Evolutionary conservation across 805 yeast species (phyloP).

Genomic region (Zygosaccharomyces bailii): DNA sequence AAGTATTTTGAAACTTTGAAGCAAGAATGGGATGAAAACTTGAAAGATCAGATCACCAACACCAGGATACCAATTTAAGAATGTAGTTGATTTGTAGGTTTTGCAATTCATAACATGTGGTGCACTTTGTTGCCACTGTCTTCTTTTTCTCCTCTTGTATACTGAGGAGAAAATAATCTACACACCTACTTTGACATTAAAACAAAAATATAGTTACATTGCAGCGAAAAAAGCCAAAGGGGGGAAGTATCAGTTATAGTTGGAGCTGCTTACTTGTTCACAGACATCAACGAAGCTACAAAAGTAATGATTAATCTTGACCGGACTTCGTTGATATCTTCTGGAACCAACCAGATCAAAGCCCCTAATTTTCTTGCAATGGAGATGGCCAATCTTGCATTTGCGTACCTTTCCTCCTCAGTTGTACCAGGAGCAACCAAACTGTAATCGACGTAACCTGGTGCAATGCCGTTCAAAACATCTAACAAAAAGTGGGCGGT

Average conservation of each 20-base stretch:
- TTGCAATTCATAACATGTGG: not conserved
- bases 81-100: not conserved
- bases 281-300: constrained; percentile 90
- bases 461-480: constrained; percentile 87
- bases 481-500: constrained; percentile 82
- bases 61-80: constrained; percentile 37
- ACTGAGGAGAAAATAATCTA: not conserved
- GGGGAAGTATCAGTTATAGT: no score
- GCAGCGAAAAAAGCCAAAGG: not conserved
- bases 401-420: constrained; percentile 85
- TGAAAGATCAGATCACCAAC: constrained; percentile 68
- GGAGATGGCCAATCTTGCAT: constrained; percentile 95
- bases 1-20: constrained; percentile 55
- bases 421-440: constrained; percentile 75
- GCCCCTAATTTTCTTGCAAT: constrained; percentile 98
- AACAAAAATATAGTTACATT: constrained; percentile 9
- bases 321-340: constrained; percentile 95
- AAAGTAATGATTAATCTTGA: constrained; percentile 89
- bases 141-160: not conserved
- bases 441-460: constrained; percentile 96
- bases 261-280: constrained; percentile 38
- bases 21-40: constrained; percentile 67
- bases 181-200: not conserved
- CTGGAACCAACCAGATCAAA: constrained; percentile 99
- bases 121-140: not conserved